Evolutionary conservation across 1,284 basidiomycete species (phyloP).

Genomic region (Cryptococcus floricola): DNA sequence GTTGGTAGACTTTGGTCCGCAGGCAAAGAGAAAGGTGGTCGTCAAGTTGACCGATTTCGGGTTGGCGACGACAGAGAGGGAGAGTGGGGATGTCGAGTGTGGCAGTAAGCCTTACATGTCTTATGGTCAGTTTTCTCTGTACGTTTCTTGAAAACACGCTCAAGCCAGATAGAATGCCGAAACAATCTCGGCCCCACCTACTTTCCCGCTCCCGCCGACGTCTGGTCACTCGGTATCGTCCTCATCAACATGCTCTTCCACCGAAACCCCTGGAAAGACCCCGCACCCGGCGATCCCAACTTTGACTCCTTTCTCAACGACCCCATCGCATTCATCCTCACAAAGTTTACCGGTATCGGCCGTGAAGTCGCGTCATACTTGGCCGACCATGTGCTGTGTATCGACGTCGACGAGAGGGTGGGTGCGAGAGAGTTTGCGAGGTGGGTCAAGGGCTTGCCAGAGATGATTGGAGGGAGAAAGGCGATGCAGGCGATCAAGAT

Average conservation of each 20-base stretch:
- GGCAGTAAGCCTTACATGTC: constrained; percentile 99
- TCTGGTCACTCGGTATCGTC: constrained; percentile 98
- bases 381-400: constrained; percentile 78
- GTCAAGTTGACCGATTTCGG: constrained; percentile 98
- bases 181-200: constrained; percentile 94
- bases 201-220: constrained; percentile 88
- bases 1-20: constrained; percentile 45
- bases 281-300: constrained; percentile 67
- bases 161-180: constrained; percentile 69
- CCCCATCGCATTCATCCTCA: constrained; percentile 79
- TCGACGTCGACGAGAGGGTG: constrained; percentile 59
- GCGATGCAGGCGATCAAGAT: constrained; percentile 40
- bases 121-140: constrained; percentile 62
- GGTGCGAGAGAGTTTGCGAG: constrained; percentile 77
- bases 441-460: constrained; percentile 78
- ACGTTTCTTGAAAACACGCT: constrained; percentile 5
- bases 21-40: constrained; percentile 57
- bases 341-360: constrained; percentile 90
- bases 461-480: constrained; percentile 57
- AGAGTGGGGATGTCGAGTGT: constrained; percentile 95
- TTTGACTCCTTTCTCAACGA: constrained; percentile 78
- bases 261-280: constrained; percentile 97
- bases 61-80: constrained; percentile 79
- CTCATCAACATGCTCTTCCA: constrained; percentile 99
- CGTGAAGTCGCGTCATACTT: constrained; percentile 79